Evolutionary conservation across 164 flowering plant species (phyloP), one percentile per base, ranked within the genome.

Genomic region (Vitis cinerea): DNA sequence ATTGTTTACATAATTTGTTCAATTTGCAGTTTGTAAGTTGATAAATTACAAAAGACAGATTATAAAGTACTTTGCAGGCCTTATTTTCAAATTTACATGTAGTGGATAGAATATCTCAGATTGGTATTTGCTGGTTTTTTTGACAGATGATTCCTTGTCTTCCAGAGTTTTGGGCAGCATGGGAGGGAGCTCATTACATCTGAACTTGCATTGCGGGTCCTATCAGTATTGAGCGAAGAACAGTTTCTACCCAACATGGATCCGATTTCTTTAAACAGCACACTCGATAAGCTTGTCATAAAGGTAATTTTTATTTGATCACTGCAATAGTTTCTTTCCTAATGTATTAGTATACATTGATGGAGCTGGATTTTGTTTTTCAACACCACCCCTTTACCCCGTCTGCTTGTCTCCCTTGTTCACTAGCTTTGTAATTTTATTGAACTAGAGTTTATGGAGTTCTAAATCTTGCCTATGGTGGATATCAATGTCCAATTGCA

Each of bases 111-210:
- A 74, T 72, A 66, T 85, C 85, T 78, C 87, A 83, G 85, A 79
- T 82, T 83, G 75, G 88, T 85, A 72, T 88, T 86, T 81, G 78
- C 84, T 91, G 83, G 81, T 88, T 71, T 88, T 88, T 77, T 89
- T 94, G 99, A 94, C 99, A 94, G 95, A 92, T 80, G 80, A 89
- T 86, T 94, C 74, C 97, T 94, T 94, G 97, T 92, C 87, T 94
- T 94, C 97, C 98, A 96, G 99, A 96, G 91, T 93, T 96, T 96
- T 80, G 99, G 99, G 71, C 99, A 96, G 92, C 98, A 96, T 78
- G 98, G 94, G 65, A 86, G 99, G 80, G 99, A 96, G 82, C 97
- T 96, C 71, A 89, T 96, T 68, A 96, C 99, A 23, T 75, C 97
- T 59, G 99, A 96, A 82, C 90, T 96, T 60, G 98, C 99, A 17